Conservation (phyloP, 306 rosid species). For the Crotalaria pallida region DNA sequence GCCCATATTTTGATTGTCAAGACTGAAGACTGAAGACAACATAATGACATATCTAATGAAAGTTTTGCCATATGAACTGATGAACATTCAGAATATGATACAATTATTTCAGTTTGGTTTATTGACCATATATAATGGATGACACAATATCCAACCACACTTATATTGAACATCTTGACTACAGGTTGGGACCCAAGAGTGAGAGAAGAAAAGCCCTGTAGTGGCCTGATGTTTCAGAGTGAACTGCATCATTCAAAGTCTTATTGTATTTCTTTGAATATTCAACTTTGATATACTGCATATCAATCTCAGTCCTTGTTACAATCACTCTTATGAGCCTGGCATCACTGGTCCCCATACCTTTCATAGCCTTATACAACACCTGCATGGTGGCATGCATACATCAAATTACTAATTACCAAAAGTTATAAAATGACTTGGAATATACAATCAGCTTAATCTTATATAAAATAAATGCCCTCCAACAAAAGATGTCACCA, state of each 20-base stretch:
- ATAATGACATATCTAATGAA: too few relatives aligned
- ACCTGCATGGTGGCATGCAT: constrained; percentile 37
- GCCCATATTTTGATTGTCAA: too few relatives aligned
- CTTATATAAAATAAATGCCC: too few relatives aligned
- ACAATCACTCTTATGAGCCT: constrained; percentile 53
- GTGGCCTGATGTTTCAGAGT: constrained; percentile 67
- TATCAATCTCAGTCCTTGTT: constrained; percentile 67
- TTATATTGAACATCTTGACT: constrained; percentile 14
- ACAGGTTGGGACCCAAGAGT: constrained; percentile 53
- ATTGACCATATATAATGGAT: too few relatives aligned
- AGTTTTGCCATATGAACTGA: too few relatives aligned
- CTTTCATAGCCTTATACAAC: constrained; percentile 58
- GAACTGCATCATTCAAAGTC: constrained; percentile 55
- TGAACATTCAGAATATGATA: too few relatives aligned
- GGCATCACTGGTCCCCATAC: constrained; percentile 62
- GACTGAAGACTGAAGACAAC: too few relatives aligned
- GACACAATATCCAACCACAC: too few relatives aligned
- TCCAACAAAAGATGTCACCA: background rate
- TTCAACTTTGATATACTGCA: constrained; percentile 66
- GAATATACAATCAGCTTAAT: background rate
- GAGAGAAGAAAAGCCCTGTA: constrained; percentile 58
- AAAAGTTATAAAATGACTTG: too few relatives aligned
- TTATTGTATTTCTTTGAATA: constrained; percentile 46
- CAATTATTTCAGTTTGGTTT: too few relatives aligned
- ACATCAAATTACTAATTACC: too few relatives aligned